Evolutionary conservation across 495 filamentous ascomycete genomes (phyloP), one percentile per base, ranked within the genome.

Genomic region (Aspergillus avenaceus): DNA sequence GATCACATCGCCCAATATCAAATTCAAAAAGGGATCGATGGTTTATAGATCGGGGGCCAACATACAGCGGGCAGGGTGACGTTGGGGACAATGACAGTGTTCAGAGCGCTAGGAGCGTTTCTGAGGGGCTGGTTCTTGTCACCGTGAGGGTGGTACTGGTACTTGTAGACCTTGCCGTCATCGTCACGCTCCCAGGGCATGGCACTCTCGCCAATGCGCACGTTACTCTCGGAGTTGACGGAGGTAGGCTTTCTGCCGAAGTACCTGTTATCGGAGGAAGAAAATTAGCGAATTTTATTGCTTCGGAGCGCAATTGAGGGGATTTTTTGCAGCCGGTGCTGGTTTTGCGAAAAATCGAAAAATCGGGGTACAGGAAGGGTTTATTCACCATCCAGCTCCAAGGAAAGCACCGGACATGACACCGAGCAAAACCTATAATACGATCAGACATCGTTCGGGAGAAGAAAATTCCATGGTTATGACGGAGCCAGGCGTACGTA

Each of bases 101-200:
- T 91, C 70, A 98, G 75, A 53, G 93, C 93, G 64, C 88, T 93
- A 49, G 93, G 93, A 45, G 95, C 93, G 64, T 95, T 88, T 68
- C 86, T 89, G 58, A 86, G 84, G 45, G 82, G 74, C 57, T 84
- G 82, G 59, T 65, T 85, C 64, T 78, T 66, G 68, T 97, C 86
- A 57, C 90, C 93, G 54, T 89, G 85, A 51, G 93, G 92, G 75
- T 96, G 86, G 75, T 97, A 97, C 72, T 83, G 82, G 75, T 95
- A 97, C 74, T 92, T 93, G 79, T 75, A 84, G 54, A 76, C 58
- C 64, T 78, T 75, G 50, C 74, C 70, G 18, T 69, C 67, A 42
- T 78, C 73, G 44, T 78, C 77, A 42, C 77, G 77, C 66, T 98
- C 80, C 93, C 93, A 98, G 32, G 93, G 91, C 88, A 95, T 93